Evolutionary conservation across 2,329 filamentous ascomycete species (phyloP).

Genomic region (Colletotrichum karsti): DNA sequence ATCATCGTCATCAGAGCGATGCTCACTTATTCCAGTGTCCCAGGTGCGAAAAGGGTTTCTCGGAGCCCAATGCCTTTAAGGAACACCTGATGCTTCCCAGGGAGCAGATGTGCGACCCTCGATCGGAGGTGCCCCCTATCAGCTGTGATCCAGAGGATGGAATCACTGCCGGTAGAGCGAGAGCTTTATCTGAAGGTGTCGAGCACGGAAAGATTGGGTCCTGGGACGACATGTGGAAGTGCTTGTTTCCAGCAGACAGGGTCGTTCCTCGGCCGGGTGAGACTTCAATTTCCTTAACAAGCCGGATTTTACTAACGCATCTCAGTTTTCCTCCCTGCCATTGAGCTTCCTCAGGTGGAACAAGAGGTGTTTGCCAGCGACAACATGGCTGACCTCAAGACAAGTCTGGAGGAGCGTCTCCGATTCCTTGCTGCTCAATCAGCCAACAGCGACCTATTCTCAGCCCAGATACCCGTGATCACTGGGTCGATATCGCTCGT

Average conservation of each 20-base stretch:
- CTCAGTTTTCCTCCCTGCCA: constrained; percentile 3
- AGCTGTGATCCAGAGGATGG: constrained; percentile 10
- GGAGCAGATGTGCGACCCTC: constrained; percentile 48
- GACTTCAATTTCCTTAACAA: not conserved
- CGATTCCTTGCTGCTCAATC: constrained; percentile 15
- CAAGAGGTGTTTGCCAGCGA: constrained; percentile 20
- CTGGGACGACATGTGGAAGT: constrained; percentile 23
- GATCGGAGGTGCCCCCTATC: not conserved
- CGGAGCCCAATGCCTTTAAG: constrained; percentile 44
- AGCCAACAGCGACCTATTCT: constrained; percentile 5
- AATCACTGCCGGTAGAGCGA: not conserved
- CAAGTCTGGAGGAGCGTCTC: constrained; percentile 23
- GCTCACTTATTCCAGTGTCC: constrained; percentile 47
- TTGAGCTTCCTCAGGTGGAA: constrained; percentile 23
- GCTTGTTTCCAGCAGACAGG: constrained; percentile 4
- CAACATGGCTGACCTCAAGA: constrained; percentile 21
- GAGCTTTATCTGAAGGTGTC: not conserved
- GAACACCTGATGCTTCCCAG: constrained; percentile 48
- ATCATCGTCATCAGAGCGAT: constrained; percentile 48
- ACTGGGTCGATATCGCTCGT: constrained; percentile 15
- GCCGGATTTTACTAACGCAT: not conserved
- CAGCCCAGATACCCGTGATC: constrained; percentile 21
- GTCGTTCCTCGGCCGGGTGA: constrained; percentile 16
- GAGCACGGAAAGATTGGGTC: not conserved
- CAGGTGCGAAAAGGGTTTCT: constrained; percentile 48